These are phyloP conservation scores for Drechslerella dactyloides DNA, from an alignment of 2,329 filamentous ascomycete genomes.

Conservation along the genomic window DNA sequence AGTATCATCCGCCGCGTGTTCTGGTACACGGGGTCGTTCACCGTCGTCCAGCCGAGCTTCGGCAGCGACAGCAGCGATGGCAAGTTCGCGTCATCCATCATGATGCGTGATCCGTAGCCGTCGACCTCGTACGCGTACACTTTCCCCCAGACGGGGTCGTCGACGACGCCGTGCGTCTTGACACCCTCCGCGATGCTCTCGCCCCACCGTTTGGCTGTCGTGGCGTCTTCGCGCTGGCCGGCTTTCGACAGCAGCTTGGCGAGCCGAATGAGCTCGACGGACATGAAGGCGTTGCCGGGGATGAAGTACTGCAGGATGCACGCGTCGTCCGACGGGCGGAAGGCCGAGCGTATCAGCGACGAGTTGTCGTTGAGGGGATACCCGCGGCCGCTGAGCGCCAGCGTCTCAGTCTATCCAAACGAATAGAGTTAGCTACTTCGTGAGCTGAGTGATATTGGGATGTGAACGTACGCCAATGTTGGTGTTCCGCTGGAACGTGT, in stretches of 20 bases:
- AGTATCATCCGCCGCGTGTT: slow-evolving; percentile 88
- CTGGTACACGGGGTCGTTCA: slow-evolving; percentile 74
- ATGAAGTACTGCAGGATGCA: slow-evolving; percentile 95
- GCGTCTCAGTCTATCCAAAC: slow-evolving; percentile 73
- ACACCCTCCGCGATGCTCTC: slow-evolving; percentile 75
- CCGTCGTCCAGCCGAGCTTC: slow-evolving; percentile 74
- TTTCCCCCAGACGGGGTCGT: slow-evolving; percentile 74
- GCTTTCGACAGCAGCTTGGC: slow-evolving; percentile 68
- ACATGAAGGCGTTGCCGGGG: slow-evolving; percentile 94
- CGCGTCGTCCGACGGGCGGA: slow-evolving; percentile 92
- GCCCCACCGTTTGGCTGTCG: slow-evolving; percentile 65
- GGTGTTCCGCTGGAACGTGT: slow-evolving; percentile 85
- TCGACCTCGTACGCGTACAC: slow-evolving; percentile 90
- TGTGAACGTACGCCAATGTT: slow-evolving; percentile 64
- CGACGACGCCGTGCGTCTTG: slow-evolving; percentile 81
- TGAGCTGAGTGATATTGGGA: not conserved
- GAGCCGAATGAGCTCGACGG: slow-evolving; percentile 80
- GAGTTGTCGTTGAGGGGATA: slow-evolving; percentile 87
- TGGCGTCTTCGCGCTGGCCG: slow-evolving; percentile 24
- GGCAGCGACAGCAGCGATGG: slow-evolving; percentile 80
- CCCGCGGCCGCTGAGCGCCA: slow-evolving; percentile 80
- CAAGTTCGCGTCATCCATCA: slow-evolving; percentile 91
- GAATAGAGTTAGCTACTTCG: slow-evolving; percentile 7
- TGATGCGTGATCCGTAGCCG: slow-evolving; percentile 78
- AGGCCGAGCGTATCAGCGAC: slow-evolving; percentile 85